Evolutionary conservation across 108 stramenopile genomes (phyloP), one percentile per base, ranked within the genome.

Genomic region (Aurantiochytrium sp.): DNA sequence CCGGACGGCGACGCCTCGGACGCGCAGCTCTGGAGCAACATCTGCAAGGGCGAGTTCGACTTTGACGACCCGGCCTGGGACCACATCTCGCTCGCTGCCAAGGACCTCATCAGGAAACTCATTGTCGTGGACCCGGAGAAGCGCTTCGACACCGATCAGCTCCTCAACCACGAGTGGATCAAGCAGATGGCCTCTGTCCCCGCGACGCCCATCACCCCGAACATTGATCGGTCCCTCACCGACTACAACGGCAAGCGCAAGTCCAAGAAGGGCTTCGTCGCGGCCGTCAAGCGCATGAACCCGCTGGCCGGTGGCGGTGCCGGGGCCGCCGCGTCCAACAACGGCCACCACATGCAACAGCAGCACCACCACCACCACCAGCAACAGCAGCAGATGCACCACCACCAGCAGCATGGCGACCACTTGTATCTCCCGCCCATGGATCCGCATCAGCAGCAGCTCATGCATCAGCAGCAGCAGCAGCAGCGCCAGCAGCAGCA

Each of bases 101-200:
- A 87, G 59, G 89, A 91, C 53, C 37, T 91, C 45, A 96, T 98
- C 87, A 87, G 87, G 39, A 91, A 87, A 30, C 88, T 97, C n/a
- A 88, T 98, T 4, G 91, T 90, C 1, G 95, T 95, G 12, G 89
- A 96, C 86, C 90, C 95, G 4, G 68, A 88, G 30, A 87, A 91
- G 55, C 69, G 97, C n/a, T 89, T 95, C 45, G 90, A 90, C 34
- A 95, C 96, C 12, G 52, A 90, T 10, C 87, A 95, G 27, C 95
- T 95, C 0, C 87, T 98, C 41, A 52, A 93, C 37, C 94, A 95
- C 65, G 88, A 93, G 39, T 98, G 97, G 96, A 31, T 90, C 73
- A 24, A 48, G 42, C 45, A 41, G 19, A 48, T 48, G 39, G 73
- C 42, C 12, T 81, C 73, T 12, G 73, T 81, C n/a, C 73, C 73